A percentile compares a stretch with the other conserved stretches of the same genome.
Conservation (phyloP, 352 stramenopile species). For the Pythium angustatum region DNA sequence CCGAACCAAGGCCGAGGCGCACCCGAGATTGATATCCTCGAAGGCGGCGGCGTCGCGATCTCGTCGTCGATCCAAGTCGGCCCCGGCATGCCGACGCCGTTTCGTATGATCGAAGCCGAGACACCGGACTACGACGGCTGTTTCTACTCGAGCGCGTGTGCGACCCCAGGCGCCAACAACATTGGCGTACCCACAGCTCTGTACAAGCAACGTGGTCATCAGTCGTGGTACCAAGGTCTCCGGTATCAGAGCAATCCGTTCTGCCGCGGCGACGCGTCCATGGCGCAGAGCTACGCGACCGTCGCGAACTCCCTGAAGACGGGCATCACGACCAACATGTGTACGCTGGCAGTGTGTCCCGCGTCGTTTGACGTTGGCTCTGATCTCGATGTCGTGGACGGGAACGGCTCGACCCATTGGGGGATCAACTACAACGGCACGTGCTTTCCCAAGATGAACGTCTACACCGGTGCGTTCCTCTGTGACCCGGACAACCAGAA, state of each 20-base stretch:
- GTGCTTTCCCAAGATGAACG: conserved; percentile 57
- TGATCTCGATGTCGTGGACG: conserved; percentile 40
- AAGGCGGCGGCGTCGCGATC: conserved; percentile 79
- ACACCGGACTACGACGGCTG: background rate
- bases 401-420: conserved; percentile 34
- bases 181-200: background rate
- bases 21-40: conserved; percentile 96
- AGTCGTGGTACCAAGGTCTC: conserved; percentile 40
- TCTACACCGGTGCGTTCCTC: conserved; percentile 53
- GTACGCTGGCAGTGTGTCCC: conserved; percentile 44
- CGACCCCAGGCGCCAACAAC: conserved; percentile 1
- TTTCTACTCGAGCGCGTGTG: background rate
- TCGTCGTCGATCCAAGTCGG: conserved; percentile 93
- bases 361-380: conserved; percentile 45
- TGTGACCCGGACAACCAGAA: conserved; percentile 49
- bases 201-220: background rate
- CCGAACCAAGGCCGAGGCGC: conserved; percentile 87
- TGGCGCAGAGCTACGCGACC: conserved; percentile 30
- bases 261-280: conserved; percentile 26
- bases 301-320: conserved; percentile 34
- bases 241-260: conserved; percentile 49
- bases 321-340: conserved; percentile 38
- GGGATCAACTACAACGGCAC: conserved; percentile 64
- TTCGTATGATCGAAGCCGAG: too few relatives aligned
- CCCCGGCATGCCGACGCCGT: too few relatives aligned